Conservation (phyloP, 192 early-diverging fungal species). For the Backusella westeae region DNA sequence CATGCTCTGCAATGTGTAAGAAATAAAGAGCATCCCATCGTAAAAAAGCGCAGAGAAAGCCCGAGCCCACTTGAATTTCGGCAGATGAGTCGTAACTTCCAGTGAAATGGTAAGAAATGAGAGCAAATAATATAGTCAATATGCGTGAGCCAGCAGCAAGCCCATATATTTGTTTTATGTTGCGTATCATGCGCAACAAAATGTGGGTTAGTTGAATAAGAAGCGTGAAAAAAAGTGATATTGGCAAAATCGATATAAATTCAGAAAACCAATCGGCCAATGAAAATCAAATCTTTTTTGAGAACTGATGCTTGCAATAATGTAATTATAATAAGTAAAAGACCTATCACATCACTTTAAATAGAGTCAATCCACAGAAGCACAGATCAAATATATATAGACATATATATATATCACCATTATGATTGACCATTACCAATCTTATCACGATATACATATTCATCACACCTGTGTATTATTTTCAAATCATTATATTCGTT, state of each 20-base stretch:
- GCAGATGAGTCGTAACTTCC: slow-evolving; percentile 22
- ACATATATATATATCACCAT: too few species aligned
- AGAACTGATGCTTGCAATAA: too few species aligned
- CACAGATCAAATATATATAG: too few species aligned
- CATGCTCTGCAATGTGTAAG: slow-evolving; percentile 68
- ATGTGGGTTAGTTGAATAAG: not conserved
- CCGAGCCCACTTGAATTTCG: not conserved
- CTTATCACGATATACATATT: too few species aligned
- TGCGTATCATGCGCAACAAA: not conserved
- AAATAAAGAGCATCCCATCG: slow-evolving; percentile 94
- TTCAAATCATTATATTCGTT: too few species aligned
- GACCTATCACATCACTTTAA: too few species aligned
- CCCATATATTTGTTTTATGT: not conserved
- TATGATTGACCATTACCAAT: too few species aligned
- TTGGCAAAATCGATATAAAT: too few species aligned
- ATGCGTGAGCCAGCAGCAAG: slow-evolving; percentile 9
- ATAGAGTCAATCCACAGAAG: too few species aligned
- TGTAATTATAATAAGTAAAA: too few species aligned
- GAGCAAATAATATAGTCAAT: not conserved
- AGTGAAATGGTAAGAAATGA: slow-evolving; percentile 3
- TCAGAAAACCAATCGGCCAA: not conserved
- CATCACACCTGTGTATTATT: too few species aligned
- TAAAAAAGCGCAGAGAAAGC: slow-evolving; percentile 50
- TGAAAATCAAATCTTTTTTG: not conserved
- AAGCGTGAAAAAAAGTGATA: not conserved